These are phyloP conservation scores for Colletotrichum nymphaeae DNA, from an alignment of 2,329 filamentous ascomycete genomes.

Conservation along the genomic window DNA sequence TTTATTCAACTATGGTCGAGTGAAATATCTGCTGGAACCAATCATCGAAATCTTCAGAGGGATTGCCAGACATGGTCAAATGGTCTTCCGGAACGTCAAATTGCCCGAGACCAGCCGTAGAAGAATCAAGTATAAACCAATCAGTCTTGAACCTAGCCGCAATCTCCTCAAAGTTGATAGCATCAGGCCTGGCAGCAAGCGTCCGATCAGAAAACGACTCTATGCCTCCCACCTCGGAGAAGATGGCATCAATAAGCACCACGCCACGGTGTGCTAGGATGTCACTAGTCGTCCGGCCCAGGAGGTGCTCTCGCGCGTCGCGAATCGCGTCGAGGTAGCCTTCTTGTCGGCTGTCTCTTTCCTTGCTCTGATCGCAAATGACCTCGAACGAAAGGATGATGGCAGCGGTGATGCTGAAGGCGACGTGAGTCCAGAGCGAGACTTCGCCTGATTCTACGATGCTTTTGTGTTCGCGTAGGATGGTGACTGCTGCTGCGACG, in stretches of 20 bases:
- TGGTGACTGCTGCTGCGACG: not conserved
- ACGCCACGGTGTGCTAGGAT: not conserved
- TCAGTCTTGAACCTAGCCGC: not conserved
- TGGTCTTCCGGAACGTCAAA: not conserved
- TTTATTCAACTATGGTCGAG: not conserved
- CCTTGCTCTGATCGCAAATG: not conserved
- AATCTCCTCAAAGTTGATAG: not conserved
- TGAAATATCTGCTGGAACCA: not conserved
- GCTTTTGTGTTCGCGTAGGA: not conserved
- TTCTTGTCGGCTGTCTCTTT: not conserved
- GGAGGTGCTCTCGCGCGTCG: not conserved
- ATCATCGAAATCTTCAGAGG: not conserved
- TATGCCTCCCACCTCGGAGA: not conserved
- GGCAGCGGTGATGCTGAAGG: not conserved
- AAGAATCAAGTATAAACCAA: not conserved
- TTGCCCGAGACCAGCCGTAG: not conserved
- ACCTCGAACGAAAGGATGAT: not conserved
- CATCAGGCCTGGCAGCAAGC: not conserved
- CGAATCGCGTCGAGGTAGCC: not conserved
- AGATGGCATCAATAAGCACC: not conserved
- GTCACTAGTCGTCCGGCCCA: not conserved
- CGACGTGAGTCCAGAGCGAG: not conserved
- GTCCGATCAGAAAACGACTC: not conserved
- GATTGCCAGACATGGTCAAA: not conserved
- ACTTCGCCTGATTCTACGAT: not conserved